Conservation (phyloP, 2,329 filamentous ascomycete genomes). For the Aureobasidium subglaciale region DNA sequence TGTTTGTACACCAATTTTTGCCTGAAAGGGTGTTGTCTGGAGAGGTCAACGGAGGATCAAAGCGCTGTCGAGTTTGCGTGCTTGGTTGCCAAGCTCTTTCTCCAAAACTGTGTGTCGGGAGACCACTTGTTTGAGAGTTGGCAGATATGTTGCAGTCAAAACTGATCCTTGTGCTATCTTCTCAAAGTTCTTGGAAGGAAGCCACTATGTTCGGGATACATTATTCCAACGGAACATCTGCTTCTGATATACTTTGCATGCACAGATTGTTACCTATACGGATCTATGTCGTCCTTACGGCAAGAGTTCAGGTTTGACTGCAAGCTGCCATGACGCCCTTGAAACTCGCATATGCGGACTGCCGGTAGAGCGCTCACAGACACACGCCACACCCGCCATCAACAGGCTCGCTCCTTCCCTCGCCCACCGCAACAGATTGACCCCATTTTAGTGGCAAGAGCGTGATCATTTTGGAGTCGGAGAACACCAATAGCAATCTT, state of each 20-base stretch:
- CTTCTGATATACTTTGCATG: conserved; percentile 7
- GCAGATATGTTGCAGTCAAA: no score
- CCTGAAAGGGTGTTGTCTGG: background rate
- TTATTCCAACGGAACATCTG: background rate
- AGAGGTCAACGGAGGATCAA: conserved; percentile 9
- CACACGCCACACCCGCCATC: conserved; percentile 1
- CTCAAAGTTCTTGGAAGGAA: no score
- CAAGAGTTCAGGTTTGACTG: conserved; percentile 5
- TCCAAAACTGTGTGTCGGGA: background rate
- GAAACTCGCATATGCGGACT: conserved; percentile 11
- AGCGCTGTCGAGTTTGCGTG: background rate
- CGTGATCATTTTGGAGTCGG: background rate
- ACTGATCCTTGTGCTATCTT: no score
- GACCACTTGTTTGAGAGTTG: background rate
- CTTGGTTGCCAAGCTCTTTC: background rate
- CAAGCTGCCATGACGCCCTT: conserved; percentile 10
- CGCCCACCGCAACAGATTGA: background rate
- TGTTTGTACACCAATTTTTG: conserved; percentile 12
- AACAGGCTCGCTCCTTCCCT: background rate
- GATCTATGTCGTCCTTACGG: conserved; percentile 3
- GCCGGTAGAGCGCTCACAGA: conserved; percentile 2
- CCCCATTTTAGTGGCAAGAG: background rate
- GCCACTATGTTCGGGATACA: no score
- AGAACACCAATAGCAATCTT: background rate
- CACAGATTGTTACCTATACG: conserved; percentile 6